Percentiles rank a stretch among this genome's conserved stretches.
Conservation (phyloP, 148 eudicot genomes). For the Nepenthes mirabilis region DNA sequence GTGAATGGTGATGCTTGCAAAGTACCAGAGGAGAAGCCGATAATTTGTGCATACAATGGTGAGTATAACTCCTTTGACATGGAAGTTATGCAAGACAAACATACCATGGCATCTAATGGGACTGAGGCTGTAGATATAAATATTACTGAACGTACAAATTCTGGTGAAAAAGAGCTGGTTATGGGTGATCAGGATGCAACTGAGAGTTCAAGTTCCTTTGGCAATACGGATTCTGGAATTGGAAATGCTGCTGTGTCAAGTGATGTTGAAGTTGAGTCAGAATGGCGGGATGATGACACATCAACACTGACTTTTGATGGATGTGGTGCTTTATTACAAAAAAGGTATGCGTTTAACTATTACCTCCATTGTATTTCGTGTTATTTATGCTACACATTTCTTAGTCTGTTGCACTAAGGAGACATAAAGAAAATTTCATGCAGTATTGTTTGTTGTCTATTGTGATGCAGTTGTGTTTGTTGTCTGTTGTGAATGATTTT, state of each 20-base stretch:
- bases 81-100: slow-evolving; percentile 13
- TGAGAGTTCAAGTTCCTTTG: slow-evolving; percentile 75
- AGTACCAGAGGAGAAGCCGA: slow-evolving; percentile 23
- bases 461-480: no score
- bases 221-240: slow-evolving; percentile 23
- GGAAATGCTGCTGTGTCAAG: slow-evolving; percentile 19
- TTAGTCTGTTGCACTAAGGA: no score
- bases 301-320: slow-evolving; percentile 22
- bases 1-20: slow-evolving; percentile 10
- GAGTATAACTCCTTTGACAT: slow-evolving; percentile 21
- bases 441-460: no score
- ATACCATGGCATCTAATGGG: slow-evolving; percentile 7
- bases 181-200: slow-evolving; percentile 30
- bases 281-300: slow-evolving; percentile 21
- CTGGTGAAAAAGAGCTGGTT: slow-evolving; percentile 15
- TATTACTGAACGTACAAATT: slow-evolving; percentile 17
- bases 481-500: no score
- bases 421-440: no score
- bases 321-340: slow-evolving; percentile 21
- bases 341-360: slow-evolving; percentile 23
- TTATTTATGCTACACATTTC: no score
- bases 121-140: slow-evolving; percentile 23
- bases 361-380: no score
- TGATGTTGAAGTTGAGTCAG: slow-evolving; percentile 49
- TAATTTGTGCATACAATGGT: slow-evolving; percentile 27